These are phyloP conservation scores for Erigeron canadensis DNA, from an alignment of 129 eudicot species.

Conservation along the genomic window DNA sequence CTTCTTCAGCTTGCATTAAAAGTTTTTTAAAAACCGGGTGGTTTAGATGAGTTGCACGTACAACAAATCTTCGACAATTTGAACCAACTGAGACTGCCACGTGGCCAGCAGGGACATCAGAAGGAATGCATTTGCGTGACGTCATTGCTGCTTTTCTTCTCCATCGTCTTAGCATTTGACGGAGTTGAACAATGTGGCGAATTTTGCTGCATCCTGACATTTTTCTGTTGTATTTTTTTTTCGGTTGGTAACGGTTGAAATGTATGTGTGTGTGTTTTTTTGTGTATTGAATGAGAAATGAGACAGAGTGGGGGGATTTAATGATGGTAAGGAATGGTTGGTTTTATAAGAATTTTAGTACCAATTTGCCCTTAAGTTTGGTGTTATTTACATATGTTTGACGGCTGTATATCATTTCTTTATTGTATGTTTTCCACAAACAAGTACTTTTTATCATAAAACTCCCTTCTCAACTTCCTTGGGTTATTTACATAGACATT, in stretches of 20 bases:
- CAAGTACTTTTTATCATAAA: neutral
- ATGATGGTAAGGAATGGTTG: constrained; percentile 3
- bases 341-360: constrained; percentile 25
- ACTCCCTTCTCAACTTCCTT: too few species aligned
- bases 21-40: constrained; percentile 76
- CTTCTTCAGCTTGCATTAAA: constrained; percentile 77
- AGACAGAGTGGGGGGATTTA: constrained; percentile 31
- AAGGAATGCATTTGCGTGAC: constrained; percentile 44
- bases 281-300: constrained; percentile 14
- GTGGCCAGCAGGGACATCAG: constrained; percentile 93
- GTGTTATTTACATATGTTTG: constrained; percentile 18
- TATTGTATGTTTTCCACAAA: neutral
- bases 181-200: constrained; percentile 85
- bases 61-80: constrained; percentile 58
- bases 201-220: constrained; percentile 87
- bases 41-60: constrained; percentile 68
- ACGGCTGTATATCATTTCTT: constrained; percentile 31
- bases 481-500: too few species aligned
- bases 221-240: constrained; percentile 1
- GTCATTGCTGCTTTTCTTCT: constrained; percentile 61
- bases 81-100: constrained; percentile 80
- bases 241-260: constrained; percentile 15
- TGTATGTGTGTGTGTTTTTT: neutral
- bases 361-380: constrained; percentile 26
- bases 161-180: constrained; percentile 76